Evolutionary conservation across 23 red algal genomes (phyloP), one percentile per base, ranked within the genome.

Genomic region (Gracilariopsis chorda): DNA sequence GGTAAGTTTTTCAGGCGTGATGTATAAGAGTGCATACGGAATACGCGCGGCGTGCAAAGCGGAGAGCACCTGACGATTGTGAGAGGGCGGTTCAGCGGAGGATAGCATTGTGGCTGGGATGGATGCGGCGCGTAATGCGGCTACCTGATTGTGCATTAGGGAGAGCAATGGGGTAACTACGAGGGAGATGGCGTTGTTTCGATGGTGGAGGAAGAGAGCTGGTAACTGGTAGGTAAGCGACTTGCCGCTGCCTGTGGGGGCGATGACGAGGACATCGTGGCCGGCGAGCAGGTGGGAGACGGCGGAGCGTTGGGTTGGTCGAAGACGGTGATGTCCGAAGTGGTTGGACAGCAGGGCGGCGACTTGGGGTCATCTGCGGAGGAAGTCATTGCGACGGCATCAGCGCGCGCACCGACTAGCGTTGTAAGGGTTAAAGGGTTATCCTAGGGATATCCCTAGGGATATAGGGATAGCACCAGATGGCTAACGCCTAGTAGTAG

Each of bases 101-200:
- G 88, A 95, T 21, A 98, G 82, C 48, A 93, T 74, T 1, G 75
- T 34, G n/a, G 91, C 88, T 21, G 84, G 69, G 16, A 98, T 70
- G 42, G 71, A 64, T 28, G 24, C 51, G 41, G 47, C 42, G 42
- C 70, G 88, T 58, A 98, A 51, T 20, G 84, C 60, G 51, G 53
- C 56, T 16, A 91, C 91, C 90, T 98, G 95, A 55, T 98, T 92
- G 17, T 86, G 83, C 80, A 98, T 98, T 14, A 98, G 95, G 64
- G 95, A 83, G 9, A 94, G 57, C 28, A 98, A 45, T 12, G 95
- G 95, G 34, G 95, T 92, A 14, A 98, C 64, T 61, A 94, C 90
- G 6, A 98, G 27, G 37, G 90, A 78, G 49, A 97, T 60, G 21
- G 53, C 55, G 10, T 88, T 64, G 51, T 36, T 19, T 24, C 35